These are phyloP conservation scores for Davidsoniella virescens DNA, from an alignment of 2,329 filamentous ascomycete species.

Conservation along the genomic window DNA sequence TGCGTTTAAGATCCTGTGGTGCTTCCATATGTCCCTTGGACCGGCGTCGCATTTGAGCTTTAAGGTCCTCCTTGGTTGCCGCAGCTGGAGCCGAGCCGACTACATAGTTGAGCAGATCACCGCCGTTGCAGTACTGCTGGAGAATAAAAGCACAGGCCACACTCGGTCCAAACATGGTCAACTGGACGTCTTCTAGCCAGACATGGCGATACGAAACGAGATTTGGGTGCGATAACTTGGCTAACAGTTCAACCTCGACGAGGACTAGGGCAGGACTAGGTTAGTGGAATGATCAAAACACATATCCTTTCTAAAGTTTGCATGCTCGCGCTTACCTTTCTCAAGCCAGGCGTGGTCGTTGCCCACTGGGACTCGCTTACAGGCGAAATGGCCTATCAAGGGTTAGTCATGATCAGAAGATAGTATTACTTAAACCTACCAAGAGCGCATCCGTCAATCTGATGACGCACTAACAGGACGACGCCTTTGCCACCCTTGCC, in stretches of 20 bases:
- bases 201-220: slow-evolving; percentile 93
- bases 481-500: slow-evolving; percentile 89
- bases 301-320: not conserved
- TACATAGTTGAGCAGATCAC: slow-evolving; percentile 78
- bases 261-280: slow-evolving; percentile 33
- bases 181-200: slow-evolving; percentile 80
- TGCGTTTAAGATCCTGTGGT: slow-evolving; percentile 33
- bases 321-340: slow-evolving; percentile 34
- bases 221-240: slow-evolving; percentile 84
- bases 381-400: slow-evolving; percentile 60
- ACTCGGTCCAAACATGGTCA: slow-evolving; percentile 74
- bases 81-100: slow-evolving; percentile 48
- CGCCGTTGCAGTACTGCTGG: slow-evolving; percentile 92
- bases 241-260: slow-evolving; percentile 81
- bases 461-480: slow-evolving; percentile 81
- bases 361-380: slow-evolving; percentile 89
- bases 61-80: slow-evolving; percentile 67
- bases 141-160: slow-evolving; percentile 94
- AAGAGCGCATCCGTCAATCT: slow-evolving; percentile 74
- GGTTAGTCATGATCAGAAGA: not conserved
- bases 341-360: slow-evolving; percentile 92
- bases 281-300: not conserved
- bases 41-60: slow-evolving; percentile 67
- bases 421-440: slow-evolving; percentile 22
- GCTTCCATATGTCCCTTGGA: slow-evolving; percentile 63